Evolutionary conservation across 2,329 filamentous ascomycete species (phyloP), one percentile per base, ranked within the genome.

Genomic region (Fusarium sp.): DNA sequence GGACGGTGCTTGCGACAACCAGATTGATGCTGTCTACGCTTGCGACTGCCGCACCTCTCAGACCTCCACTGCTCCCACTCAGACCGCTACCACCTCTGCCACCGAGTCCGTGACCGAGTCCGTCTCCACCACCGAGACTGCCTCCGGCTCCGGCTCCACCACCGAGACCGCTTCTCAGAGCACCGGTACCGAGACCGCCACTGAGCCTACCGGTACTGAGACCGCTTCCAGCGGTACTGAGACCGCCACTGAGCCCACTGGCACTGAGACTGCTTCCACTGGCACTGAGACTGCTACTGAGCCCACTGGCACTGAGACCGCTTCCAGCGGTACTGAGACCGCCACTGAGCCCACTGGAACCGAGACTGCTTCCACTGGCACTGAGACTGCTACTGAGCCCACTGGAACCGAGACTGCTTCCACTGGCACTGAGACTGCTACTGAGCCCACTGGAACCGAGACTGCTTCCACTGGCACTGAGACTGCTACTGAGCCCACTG

Each of bases 171-270:
- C 39, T 41, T 41, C 39, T 41, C 39, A 41, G 39, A 41, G 50
- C n/a, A 14, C 60, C 13, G 45, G 35, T 6, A 59, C 56, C 27
- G 57, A 45, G 22, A 29, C 57, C 9, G 57, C 16, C 9, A 67
- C 67, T 27, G 61, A 50, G n/a, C 52, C 68, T 16, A 35, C 56
- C 8, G 61, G 18, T 3, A 63, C 56, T 24, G 33, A 58, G 33
- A 29, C 56, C 13, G 54, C n/a, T 5, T 39, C 68, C 16, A 39
- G 59, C 20, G 59, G 58, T 7, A 67, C 60, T 13, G 57, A 59
- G 24, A 68, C 68, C 31, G 39, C 31, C 13, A 64, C 72, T 22
- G 72, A 63, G 24, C 48, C 70, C n/a, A 56, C 65, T 29, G 70
- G 74, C 59, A 62, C 73, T 13, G 9, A 45, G 56, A 59, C 50